Evolutionary conservation across 2,329 filamentous ascomycete species (phyloP).

Genomic region (Saccharata proteae): DNA sequence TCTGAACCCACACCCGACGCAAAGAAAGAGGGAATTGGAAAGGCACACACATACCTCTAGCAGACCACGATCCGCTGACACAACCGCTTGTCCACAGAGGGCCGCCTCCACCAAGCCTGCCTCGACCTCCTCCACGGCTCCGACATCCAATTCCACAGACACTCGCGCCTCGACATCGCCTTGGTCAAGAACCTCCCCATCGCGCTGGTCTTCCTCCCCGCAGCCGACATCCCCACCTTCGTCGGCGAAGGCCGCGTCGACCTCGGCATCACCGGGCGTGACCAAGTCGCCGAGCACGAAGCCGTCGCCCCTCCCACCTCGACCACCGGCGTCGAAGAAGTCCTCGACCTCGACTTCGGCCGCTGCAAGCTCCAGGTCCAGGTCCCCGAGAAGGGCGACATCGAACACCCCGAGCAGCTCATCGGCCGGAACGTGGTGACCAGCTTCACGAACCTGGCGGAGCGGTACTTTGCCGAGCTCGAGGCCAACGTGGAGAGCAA

Average conservation of each 20-base stretch:
- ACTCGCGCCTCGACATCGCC: conserved; percentile 91
- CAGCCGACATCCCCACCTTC: conserved; percentile 93
- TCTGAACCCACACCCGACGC: conserved; percentile 2
- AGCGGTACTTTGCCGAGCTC: conserved; percentile 70
- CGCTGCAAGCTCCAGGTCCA: conserved; percentile 93
- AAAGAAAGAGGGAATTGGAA: conserved; percentile 8
- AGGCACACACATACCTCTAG: conserved; percentile 10
- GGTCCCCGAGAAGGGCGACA: conserved; percentile 72
- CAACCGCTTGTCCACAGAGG: conserved; percentile 62
- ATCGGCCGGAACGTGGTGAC: conserved; percentile 91
- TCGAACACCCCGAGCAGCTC: conserved; percentile 59
- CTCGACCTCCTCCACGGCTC: conserved; percentile 86
- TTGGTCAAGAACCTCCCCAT: conserved; percentile 95
- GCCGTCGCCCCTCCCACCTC: conserved; percentile 40
- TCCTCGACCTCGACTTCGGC: conserved; percentile 86
- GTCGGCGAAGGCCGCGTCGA: conserved; percentile 91
- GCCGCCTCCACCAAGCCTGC: conserved; percentile 75
- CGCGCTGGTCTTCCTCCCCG: conserved; percentile 91
- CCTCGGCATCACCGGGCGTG: conserved; percentile 85
- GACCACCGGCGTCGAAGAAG: conserved; percentile 56
- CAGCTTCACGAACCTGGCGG: conserved; percentile 78
- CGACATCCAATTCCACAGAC: conserved; percentile 92
- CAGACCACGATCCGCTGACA: conserved; percentile 8
- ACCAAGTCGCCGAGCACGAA: conserved; percentile 88
- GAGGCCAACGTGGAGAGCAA: conserved; percentile 43